Evolutionary conservation across 148 eudicot species (phyloP), one percentile per base, ranked within the genome.

Genomic region (Vaccinium myrtillus): DNA sequence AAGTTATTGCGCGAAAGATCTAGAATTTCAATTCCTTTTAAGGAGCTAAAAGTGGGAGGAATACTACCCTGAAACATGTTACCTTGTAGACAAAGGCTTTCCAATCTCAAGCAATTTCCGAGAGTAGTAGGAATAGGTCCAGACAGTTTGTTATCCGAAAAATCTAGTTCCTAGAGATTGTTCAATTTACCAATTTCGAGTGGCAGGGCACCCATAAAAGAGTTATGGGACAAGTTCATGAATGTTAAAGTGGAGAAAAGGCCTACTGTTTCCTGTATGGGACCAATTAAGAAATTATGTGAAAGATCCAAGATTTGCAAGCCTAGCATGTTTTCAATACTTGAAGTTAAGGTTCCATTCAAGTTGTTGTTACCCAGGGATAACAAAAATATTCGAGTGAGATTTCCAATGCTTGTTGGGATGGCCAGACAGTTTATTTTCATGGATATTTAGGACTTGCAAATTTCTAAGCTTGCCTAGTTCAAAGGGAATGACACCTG

Each of bases 401-500:
- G 63, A 78, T 88, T 86, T 5, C 75, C 27, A 1, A 88, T 19
- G 16, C 77, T 50, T 6, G 48, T 14, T 13, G 86, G 87, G 16
- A 88, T 86, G 12, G 4, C 83, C 83, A 1, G 77, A 67, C 2
- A 85, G 15, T 11, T n/a, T 78, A 77, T 85, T 87, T 77, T 12
- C 27, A 6, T 9, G 4, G 4, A 87, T 8, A 70, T 4, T 1
- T 39, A 85, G 32, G 2, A 0, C 1, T 21, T 78, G 67, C n/a
- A 85, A 71, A 51, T 82, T 56, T 36, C 55, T 78, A 4, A 87
- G 81, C 80, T 79, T 87, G 11, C 83, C 85, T 5, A 87, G 21
- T 77, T 87, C 87, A 2, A 5, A 71, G 18, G 89, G 89, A n/a
- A 87, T 79, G 16, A 48, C 27, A 21, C 89, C 89, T 18, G 78